Evolutionary conservation across 768 basidiomycete genomes (phyloP), one percentile per base, ranked within the genome.

Genomic region (Suillus subalutaceus): DNA sequence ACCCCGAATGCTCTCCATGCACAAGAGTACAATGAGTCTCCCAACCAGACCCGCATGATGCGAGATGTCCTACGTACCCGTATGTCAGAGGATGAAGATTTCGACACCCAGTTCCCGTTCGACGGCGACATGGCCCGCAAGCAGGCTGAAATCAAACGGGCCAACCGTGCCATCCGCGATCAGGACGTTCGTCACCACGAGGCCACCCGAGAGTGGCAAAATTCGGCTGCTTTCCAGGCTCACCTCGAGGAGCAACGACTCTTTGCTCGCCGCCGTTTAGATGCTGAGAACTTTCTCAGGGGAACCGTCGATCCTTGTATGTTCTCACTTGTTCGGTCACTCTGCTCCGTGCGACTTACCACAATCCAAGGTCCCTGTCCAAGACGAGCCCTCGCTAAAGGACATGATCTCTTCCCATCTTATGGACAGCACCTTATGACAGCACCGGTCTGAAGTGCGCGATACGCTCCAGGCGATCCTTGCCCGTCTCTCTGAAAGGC

Each of bases 371-470:
- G 57, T 18, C 38, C 23, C 57, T 59, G 23, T 20, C 10, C 40
- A 41, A 26, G 58, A 30, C 5, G 26, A 41, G 9, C 40, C 10
- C 18, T 20, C 30, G 16, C 16, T 64, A 13, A 58, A 64, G 55
- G 32, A 64, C n/a, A 40, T 38, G 52, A 48, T 52, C 23, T 26
- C 13, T 8, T 15, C 50, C 6, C 7, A 52, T 52, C 15, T 66
- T 2, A 18, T 30, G 52, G 52, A 53, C 56, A 66, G 46, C 43
- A 13, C 13, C 63, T 66, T 15, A 60, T 66, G 66, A 30, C 15
- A 8, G 37, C 61, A 53, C 50, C 59, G 56, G 64, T 46, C 37
- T 12, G 58, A 67, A 12, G 26, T 67, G 37, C 65, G 35, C 50
- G 59, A 65, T 35, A 32, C 43, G 2, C 58, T 62, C 38, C 52